phyloP scores from a whole-genome alignment of 139 green algal genomes.

The Closterium sp. region DNA sequence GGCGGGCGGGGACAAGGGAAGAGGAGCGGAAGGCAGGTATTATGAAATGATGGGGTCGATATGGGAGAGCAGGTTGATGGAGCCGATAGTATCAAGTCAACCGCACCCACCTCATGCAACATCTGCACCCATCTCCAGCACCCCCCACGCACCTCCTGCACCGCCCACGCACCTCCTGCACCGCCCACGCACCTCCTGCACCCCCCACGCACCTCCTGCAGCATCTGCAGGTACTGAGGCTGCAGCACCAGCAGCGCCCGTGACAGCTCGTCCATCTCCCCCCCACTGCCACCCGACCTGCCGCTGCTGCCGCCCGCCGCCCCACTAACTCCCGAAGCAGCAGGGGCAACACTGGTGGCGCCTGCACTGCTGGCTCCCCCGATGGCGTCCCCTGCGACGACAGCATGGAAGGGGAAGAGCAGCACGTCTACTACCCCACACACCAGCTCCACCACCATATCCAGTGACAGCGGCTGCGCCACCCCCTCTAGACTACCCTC shows the following conservation, averaged over 20 bases:
- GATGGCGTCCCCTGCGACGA: background rate
- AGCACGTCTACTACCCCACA: conserved; percentile 32
- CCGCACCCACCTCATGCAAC: no score
- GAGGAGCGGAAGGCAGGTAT: no score
- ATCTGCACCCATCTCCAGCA: no score
- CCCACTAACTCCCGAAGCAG: background rate
- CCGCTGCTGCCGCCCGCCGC: background rate
- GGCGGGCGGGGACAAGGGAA: no score
- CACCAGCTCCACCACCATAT: conserved; percentile 14
- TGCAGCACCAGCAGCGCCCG: conserved; percentile 6
- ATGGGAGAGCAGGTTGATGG: no score
- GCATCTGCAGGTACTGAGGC: conserved; percentile 26
- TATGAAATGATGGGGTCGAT: no score
- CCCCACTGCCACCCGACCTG: background rate
- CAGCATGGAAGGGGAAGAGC: background rate
- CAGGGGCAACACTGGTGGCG: background rate
- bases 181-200: conserved; percentile 1
- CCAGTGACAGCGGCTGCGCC: background rate
- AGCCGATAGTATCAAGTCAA: no score
- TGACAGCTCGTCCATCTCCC: background rate
- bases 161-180: no score
- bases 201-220: conserved; percentile 19
- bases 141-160: no score
- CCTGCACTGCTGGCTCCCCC: background rate
- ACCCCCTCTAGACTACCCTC: background rate